Percentiles rank a stretch among this genome's conserved stretches.
Evolutionary conservation across 129 eudicot species (phyloP).

Genomic region (Heracleum sosnowskyi): DNA sequence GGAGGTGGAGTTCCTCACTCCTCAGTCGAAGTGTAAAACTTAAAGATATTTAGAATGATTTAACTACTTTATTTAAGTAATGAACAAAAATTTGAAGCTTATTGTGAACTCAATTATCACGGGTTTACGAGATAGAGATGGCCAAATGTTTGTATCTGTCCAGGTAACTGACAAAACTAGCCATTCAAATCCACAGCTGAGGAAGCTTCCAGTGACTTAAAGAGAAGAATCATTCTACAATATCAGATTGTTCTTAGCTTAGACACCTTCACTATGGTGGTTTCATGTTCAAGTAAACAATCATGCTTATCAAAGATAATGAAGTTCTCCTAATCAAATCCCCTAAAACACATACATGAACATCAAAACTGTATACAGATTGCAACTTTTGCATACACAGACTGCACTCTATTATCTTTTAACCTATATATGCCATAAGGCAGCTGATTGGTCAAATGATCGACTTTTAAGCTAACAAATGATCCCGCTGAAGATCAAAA

Average conservation of each 20-base stretch:
- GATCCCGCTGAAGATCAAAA: background rate
- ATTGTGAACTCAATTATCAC: background rate
- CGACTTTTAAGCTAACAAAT: background rate
- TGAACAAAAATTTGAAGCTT: background rate
- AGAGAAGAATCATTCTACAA: background rate
- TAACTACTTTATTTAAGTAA: background rate
- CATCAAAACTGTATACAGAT: background rate
- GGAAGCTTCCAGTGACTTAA: background rate
- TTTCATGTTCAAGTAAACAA: background rate
- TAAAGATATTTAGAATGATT: background rate
- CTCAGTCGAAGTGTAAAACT: background rate
- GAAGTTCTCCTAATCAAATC: background rate
- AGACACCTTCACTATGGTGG: background rate
- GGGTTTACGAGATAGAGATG: background rate
- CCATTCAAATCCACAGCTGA: background rate
- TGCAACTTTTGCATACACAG: background rate
- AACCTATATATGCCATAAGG: background rate
- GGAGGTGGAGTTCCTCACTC: background rate
- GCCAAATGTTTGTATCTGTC: background rate
- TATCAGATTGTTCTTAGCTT: background rate
- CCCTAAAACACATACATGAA: background rate
- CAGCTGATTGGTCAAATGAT: background rate
- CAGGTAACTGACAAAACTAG: background rate
- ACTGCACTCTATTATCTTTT: background rate
- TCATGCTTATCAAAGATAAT: background rate